Percentiles rank a stretch among this genome's conserved stretches.
These are phyloP conservation scores for Onygenales sp. DNA, from an alignment of 2,329 filamentous ascomycete genomes.

Conservation along the genomic window DNA sequence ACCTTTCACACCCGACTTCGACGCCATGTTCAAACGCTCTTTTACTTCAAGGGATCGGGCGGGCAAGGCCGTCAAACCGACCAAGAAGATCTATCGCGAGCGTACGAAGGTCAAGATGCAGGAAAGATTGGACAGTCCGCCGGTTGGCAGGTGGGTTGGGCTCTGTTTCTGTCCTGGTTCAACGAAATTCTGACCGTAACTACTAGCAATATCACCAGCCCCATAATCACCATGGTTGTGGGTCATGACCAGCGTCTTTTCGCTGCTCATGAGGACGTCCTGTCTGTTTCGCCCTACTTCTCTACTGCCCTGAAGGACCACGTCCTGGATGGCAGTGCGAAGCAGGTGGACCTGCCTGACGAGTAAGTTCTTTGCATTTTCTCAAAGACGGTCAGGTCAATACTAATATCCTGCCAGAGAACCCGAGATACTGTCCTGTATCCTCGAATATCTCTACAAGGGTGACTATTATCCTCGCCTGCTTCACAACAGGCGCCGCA, in stretches of 20 bases:
- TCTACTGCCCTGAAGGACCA: constrained; percentile 60
- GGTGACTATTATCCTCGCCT: constrained; percentile 90
- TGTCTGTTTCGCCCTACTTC: constrained; percentile 79
- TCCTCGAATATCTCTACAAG: constrained; percentile 96
- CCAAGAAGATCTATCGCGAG: constrained; percentile 68
- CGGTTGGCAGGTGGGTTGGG: constrained; percentile 39
- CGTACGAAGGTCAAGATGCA: constrained; percentile 78
- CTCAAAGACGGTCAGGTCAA: not conserved
- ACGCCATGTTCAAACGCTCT: constrained; percentile 85
- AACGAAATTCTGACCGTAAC: constrained; percentile 1
- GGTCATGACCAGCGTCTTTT: constrained; percentile 81
- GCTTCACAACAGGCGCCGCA: constrained; percentile 73
- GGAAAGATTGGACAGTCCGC: constrained; percentile 61
- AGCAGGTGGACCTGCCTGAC: constrained; percentile 68
- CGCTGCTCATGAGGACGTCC: constrained; percentile 88
- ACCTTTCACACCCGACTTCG: constrained; percentile 23
- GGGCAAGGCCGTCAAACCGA: constrained; percentile 74
- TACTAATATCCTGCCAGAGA: constrained; percentile 52
- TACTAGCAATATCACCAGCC: constrained; percentile 46
- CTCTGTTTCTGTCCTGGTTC: not conserved
- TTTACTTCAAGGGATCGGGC: constrained; percentile 77
- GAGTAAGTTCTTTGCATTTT: constrained; percentile 30
- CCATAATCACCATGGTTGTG: constrained; percentile 80
- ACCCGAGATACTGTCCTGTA: constrained; percentile 83
- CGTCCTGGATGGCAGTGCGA: constrained; percentile 59